Evolutionary conservation across 441 rosid species (phyloP).

Genomic region (Brassica balearica): DNA sequence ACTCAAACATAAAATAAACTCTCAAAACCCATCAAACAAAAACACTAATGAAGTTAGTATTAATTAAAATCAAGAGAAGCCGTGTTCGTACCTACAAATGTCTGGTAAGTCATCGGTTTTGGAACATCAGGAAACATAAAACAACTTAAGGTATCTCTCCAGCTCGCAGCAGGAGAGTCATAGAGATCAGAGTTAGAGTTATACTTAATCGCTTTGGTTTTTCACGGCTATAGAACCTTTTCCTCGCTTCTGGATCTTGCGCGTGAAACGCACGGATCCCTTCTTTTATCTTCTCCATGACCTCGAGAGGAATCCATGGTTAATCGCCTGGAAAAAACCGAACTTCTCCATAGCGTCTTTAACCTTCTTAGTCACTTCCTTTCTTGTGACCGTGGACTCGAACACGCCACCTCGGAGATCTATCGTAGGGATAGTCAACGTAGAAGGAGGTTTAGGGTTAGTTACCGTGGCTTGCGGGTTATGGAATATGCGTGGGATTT

Average conservation of each 20-base stretch:
- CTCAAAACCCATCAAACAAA: neutral
- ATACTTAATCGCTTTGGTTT: slow-evolving; percentile 1
- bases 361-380: neutral
- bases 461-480: neutral
- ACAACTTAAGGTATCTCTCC: neutral
- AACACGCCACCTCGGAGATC: slow-evolving; percentile 9
- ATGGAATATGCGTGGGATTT: neutral
- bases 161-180: slow-evolving; percentile 1
- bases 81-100: slow-evolving; percentile 7
- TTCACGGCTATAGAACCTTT: slow-evolving; percentile 36
- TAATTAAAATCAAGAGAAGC: too few species aligned
- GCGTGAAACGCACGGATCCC: slow-evolving; percentile 48
- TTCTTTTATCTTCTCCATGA: slow-evolving; percentile 17
- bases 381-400: slow-evolving; percentile 3
- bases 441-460: slow-evolving; percentile 8
- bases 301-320: neutral
- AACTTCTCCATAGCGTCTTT: slow-evolving; percentile 47
- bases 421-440: slow-evolving; percentile 3
- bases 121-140: slow-evolving; percentile 27
- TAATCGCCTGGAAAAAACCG: slow-evolving; percentile 40
- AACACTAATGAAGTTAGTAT: too few species aligned
- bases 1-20: neutral
- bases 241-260: slow-evolving; percentile 41
- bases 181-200: slow-evolving; percentile 23
- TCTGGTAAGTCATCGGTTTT: slow-evolving; percentile 21